Evolutionary conservation across 2,329 filamentous ascomycete species (phyloP).

Genomic region (Aureobasidium lini): DNA sequence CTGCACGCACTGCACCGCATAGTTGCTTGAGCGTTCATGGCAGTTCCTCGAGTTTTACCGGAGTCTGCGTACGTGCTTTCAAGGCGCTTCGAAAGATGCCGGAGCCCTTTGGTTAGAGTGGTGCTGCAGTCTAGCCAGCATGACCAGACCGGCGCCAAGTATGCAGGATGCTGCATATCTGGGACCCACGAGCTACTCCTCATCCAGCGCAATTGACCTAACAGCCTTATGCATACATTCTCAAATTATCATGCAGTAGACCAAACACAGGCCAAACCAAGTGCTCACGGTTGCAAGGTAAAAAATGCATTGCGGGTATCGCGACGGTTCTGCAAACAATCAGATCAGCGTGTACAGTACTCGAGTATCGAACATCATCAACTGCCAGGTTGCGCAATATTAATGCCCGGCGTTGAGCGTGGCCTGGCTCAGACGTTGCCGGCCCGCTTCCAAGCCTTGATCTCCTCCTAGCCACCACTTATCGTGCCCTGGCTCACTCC

Average conservation of each 20-base stretch:
- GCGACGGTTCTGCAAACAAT: not conserved
- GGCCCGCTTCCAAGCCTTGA: slow-evolving; percentile 9
- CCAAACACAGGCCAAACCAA: not conserved
- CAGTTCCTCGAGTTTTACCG: not conserved
- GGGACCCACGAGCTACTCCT: not conserved
- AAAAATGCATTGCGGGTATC: not conserved
- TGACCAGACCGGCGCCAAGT: slow-evolving; percentile 5
- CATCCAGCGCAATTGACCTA: not conserved
- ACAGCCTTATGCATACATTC: slow-evolving; percentile 10
- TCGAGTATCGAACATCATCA: not conserved
- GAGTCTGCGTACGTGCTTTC: not conserved
- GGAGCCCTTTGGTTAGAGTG: not conserved
- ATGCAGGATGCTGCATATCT: slow-evolving; percentile 12
- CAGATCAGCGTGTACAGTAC: not conserved
- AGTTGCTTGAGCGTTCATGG: slow-evolving; percentile 1
- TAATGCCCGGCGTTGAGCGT: not conserved
- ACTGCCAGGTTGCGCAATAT: not conserved
- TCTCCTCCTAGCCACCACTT: not conserved
- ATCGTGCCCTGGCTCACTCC: not conserved
- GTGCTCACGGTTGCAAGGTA: not conserved
- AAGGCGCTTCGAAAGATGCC: not conserved
- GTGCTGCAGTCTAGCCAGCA: slow-evolving; percentile 2
- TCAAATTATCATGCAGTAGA: slow-evolving; percentile 6
- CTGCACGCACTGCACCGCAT: slow-evolving; percentile 9
- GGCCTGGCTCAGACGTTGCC: slow-evolving; percentile 10